A percentile compares a stretch with the other conserved stretches of the same genome.
Conservation (phyloP, 108 stramenopile genomes). For the Discostella pseudostelligera region DNA sequence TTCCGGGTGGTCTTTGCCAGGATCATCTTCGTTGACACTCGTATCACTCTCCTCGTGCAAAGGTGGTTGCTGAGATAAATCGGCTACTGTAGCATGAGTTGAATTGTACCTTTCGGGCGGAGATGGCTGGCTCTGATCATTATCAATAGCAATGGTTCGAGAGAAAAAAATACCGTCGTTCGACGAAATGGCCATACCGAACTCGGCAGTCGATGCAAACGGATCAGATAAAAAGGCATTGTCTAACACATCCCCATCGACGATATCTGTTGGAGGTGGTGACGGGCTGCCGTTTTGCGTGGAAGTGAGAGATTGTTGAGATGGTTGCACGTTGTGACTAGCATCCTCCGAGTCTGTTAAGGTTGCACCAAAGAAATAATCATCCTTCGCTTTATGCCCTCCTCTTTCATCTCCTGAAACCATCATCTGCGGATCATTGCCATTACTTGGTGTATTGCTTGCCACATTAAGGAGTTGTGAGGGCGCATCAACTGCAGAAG, state of each 20-base stretch:
- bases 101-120: no score
- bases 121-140: background rate
- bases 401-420: background rate
- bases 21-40: background rate
- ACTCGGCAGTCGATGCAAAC: no score
- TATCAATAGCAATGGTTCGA: no score
- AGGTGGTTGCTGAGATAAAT: background rate
- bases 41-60: background rate
- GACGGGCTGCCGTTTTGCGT: background rate
- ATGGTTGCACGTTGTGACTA: background rate
- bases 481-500: background rate
- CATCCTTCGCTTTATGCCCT: background rate
- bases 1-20: background rate
- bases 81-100: no score
- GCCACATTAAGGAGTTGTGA: background rate
- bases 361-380: constrained; percentile 12
- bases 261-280: background rate
- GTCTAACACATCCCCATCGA: background rate
- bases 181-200: no score
- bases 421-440: background rate
- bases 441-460: background rate
- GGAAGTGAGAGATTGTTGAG: no score
- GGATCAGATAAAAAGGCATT: constrained; percentile 37
- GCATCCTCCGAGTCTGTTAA: background rate
- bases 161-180: constrained; percentile 6